These are phyloP conservation scores for Xylaria sp. DNA, from an alignment of 2,329 filamentous ascomycete species.

Conservation along the genomic window DNA sequence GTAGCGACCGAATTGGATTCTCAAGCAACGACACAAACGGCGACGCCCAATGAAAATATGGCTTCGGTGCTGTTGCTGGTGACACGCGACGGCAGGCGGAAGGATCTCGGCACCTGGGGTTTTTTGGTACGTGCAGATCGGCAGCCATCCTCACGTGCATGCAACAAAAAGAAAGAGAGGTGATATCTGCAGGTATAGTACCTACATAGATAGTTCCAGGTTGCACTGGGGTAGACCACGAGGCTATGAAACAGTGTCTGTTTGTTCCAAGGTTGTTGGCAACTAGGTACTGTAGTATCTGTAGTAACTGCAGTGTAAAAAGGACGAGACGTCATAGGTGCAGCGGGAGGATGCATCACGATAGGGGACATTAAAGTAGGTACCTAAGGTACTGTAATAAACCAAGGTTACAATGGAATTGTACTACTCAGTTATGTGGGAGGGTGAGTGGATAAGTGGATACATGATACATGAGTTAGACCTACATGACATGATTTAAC, in stretches of 20 bases:
- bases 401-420: not conserved
- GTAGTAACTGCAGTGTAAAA: not conserved
- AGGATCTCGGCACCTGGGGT: slow-evolving; percentile 35
- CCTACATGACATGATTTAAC: too few species aligned
- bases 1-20: slow-evolving; percentile 44
- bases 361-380: too few species aligned
- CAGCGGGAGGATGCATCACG: slow-evolving; percentile 26
- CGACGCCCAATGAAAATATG: slow-evolving; percentile 41
- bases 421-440: too few species aligned
- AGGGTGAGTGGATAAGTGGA: not conserved
- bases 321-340: slow-evolving; percentile 27
- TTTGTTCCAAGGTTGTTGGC: slow-evolving; percentile 30
- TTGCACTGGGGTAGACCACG: slow-evolving; percentile 30
- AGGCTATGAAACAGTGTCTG: slow-evolving; percentile 34
- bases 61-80: slow-evolving; percentile 29
- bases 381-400: not conserved
- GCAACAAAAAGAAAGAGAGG: slow-evolving; percentile 20
- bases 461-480: not conserved
- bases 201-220: too few species aligned
- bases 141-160: slow-evolving; percentile 35
- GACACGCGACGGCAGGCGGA: slow-evolving; percentile 40
- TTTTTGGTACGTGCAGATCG: slow-evolving; percentile 33
- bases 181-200: slow-evolving; percentile 21
- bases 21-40: slow-evolving; percentile 44
- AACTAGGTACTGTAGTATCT: not conserved